Evolutionary conservation across 352 stramenopile genomes (phyloP).

Genomic region (Globisporangium emineosum): DNA sequence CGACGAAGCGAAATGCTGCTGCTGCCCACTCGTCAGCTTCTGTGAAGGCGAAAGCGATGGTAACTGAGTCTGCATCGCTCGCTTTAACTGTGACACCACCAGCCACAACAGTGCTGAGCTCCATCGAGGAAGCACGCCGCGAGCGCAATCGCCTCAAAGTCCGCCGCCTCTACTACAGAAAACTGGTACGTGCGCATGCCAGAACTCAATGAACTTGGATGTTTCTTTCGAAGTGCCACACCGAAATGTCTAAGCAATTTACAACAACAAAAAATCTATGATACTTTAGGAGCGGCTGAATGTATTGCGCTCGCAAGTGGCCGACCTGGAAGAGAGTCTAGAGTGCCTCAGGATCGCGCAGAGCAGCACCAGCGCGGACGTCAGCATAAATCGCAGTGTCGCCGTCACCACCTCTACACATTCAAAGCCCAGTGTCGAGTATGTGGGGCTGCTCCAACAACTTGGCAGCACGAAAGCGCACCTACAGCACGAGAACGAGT

Average conservation of each 20-base stretch:
- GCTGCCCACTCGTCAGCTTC: too few species aligned
- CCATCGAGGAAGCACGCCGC: slow-evolving; percentile 10
- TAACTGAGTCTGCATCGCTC: background rate
- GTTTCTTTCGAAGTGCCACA: too few species aligned
- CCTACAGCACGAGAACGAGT: slow-evolving; percentile 17
- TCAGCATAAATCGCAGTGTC: background rate
- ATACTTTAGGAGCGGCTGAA: slow-evolving; percentile 9
- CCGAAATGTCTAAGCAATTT: too few species aligned
- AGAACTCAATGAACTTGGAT: too few species aligned
- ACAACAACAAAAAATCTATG: background rate
- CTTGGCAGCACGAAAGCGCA: slow-evolving; percentile 1
- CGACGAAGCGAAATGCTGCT: too few species aligned
- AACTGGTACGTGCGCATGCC: slow-evolving; percentile 19
- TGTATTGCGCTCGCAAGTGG: slow-evolving; percentile 3
- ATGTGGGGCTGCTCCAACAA: background rate
- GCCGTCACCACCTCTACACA: background rate
- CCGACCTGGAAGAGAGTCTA: slow-evolving; percentile 3
- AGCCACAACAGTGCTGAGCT: background rate
- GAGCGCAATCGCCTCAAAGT: slow-evolving; percentile 19
- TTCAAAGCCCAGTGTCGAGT: background rate
- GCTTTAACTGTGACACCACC: background rate
- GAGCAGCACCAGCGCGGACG: background rate
- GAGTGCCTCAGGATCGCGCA: background rate
- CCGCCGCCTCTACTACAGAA: slow-evolving; percentile 20
- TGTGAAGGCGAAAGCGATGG: background rate